Percentiles rank a stretch among this genome's conserved stretches.
phyloP scores from a whole-genome alignment of 2,329 filamentous ascomycete species.

The Scedosporium dehoogii region DNA sequence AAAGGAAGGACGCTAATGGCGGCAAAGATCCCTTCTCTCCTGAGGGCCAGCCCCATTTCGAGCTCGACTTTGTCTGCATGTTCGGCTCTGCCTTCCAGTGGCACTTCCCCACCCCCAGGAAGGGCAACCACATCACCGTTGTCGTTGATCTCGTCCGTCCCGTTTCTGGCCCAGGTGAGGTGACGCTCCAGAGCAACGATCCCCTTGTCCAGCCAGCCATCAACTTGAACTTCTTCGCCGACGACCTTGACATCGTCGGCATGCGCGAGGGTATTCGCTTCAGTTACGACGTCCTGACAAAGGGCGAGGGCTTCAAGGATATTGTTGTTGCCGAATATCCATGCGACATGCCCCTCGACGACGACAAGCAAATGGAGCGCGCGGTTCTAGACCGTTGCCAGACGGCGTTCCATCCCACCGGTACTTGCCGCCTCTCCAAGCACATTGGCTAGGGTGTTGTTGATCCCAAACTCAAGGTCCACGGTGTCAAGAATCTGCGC shows the following conservation, averaged over 20 bases:
- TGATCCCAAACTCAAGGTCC: conserved; percentile 29
- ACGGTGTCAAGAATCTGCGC: conserved; percentile 36
- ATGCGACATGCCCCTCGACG: conserved; percentile 47
- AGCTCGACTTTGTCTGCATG: conserved; percentile 52
- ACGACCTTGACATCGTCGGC: conserved; percentile 46
- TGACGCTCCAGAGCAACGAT: conserved; percentile 45
- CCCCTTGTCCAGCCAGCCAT: conserved; percentile 49
- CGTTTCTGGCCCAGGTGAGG: conserved; percentile 35
- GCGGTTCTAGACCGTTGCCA: conserved; percentile 48
- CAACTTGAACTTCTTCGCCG: conserved; percentile 48
- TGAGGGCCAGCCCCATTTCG: conserved; percentile 48
- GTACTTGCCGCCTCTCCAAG: conserved; percentile 37
- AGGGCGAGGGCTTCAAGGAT: conserved; percentile 46
- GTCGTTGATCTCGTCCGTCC: conserved; percentile 38
- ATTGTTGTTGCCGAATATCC: conserved; percentile 45
- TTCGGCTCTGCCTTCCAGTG: conserved; percentile 41
- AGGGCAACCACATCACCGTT: conserved; percentile 44
- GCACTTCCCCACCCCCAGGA: conserved; percentile 29
- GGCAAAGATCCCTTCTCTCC: conserved; percentile 44
- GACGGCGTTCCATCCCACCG: conserved; percentile 37
- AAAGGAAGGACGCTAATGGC: conserved; percentile 29
- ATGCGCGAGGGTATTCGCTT: conserved; percentile 48
- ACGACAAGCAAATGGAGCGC: conserved; percentile 45
- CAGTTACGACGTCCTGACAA: conserved; percentile 46
- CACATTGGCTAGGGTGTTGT: conserved; percentile 34